Evolutionary conservation across 2,329 filamentous ascomycete genomes (phyloP), one percentile per base, ranked within the genome.

Genomic region (Cryphonectria naterciae): DNA sequence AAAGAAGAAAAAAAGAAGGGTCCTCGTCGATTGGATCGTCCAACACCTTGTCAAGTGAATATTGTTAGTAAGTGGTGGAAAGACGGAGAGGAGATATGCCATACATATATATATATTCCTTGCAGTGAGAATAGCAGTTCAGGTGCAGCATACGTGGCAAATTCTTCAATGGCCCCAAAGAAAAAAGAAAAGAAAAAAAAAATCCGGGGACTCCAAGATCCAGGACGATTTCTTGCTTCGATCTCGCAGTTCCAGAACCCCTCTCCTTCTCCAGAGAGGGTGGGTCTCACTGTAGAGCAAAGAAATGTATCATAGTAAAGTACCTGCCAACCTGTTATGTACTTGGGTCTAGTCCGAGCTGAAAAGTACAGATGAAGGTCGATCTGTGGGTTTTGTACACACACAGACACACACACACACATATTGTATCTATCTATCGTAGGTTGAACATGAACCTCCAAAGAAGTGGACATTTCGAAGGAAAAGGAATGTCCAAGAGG

Each of bases 211-310:
- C 46, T 46, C 46, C 64, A 66, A 66, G 46, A 66, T 66, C 35
- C 64, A 43, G 7, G 43, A 65, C n/a, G 32, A 37, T 37, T 6
- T 37, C 15, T 37, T 39, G 58, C 35, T 56, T n/a, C 22, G 43
- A 17, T 32, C 39, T 43, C 46, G n/a, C 28, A 35, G 70, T 69
- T 67, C 64, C 56, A 65, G 65, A 67, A 67, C 61, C 67, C 28
- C 41, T 64, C 67, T 69, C 22, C 6, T 49, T 71, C 70, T 65
- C 70, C 70, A 60, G 68, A 70, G 67, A 70, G 67, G 43, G 63
- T 37, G 39, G 61, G 61, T 15, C n/a, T 39, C 39, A 25, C 43
- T 52, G 46, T 1, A 46, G 13, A 46, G 43, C 17, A 46, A 19
- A 22, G 6, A 22, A 3, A 46, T 22, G 41, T 43, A 15, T 10